phyloP scores from a whole-genome alignment of 768 basidiomycete genomes.

The Phanerodontia chrysosporium region DNA sequence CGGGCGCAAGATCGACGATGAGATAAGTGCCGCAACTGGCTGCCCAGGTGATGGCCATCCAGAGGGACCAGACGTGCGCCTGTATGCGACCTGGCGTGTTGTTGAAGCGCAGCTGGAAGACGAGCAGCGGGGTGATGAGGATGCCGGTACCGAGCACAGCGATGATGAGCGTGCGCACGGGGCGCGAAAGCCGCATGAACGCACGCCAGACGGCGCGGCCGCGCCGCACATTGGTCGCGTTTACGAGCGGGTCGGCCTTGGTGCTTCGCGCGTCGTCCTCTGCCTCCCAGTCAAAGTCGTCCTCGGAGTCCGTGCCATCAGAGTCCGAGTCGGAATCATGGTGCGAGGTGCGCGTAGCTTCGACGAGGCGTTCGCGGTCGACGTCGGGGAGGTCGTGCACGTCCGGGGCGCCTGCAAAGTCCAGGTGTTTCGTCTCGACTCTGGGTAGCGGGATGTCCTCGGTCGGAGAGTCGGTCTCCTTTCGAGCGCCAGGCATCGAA shows the following conservation, averaged over 20 bases:
- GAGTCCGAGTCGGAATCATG: conserved; percentile 15
- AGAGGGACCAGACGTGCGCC: conserved; percentile 63
- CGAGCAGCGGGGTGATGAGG: conserved; percentile 64
- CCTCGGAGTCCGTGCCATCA: conserved; percentile 44
- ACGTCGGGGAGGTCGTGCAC: conserved; percentile 4
- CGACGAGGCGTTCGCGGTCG: conserved; percentile 19
- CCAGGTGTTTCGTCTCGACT: conserved; percentile 5
- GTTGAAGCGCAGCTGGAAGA: conserved; percentile 61
- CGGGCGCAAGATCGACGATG: conserved; percentile 60
- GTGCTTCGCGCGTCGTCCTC: conserved; percentile 40
- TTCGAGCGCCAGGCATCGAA: neutral
- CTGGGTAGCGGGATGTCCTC: conserved; percentile 11
- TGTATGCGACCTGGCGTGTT: conserved; percentile 45
- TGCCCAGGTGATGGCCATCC: conserved; percentile 67
- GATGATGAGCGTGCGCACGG: conserved; percentile 54
- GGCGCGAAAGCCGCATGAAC: conserved; percentile 63
- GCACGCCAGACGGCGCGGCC: conserved; percentile 58
- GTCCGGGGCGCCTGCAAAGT: conserved; percentile 7
- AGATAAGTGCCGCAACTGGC: conserved; percentile 57
- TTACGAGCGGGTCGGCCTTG: conserved; percentile 19
- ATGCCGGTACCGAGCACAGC: conserved; percentile 57
- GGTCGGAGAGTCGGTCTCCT: neutral
- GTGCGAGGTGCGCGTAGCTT: conserved; percentile 9
- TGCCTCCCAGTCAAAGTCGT: conserved; percentile 76
- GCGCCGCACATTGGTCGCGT: conserved; percentile 48